phyloP scores from a whole-genome alignment of 1,284 basidiomycete species.

The Ganoderma lingzhi region DNA sequence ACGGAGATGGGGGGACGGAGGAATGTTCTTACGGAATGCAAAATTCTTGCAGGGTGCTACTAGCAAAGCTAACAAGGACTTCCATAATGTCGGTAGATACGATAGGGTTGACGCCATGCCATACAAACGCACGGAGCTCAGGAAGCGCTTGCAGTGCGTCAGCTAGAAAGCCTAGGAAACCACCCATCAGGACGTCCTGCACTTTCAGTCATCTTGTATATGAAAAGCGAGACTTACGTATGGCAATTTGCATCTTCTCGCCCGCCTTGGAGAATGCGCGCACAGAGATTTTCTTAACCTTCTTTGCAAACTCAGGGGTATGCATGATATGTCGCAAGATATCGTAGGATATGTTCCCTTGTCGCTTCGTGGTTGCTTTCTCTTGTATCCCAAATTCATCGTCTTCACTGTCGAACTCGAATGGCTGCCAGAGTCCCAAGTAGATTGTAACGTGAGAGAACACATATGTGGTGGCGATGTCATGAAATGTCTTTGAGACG shows the following conservation, averaged over 20 bases:
- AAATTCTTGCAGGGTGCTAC: background rate
- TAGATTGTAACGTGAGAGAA: slow-evolving; percentile 2
- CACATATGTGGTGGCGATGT: slow-evolving; percentile 1
- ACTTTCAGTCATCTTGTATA: background rate
- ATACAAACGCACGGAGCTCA: slow-evolving; percentile 4
- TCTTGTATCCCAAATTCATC: background rate
- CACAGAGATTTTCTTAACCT: background rate
- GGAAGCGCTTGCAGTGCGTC: slow-evolving; percentile 1
- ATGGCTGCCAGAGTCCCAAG: background rate
- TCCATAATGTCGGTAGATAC: background rate
- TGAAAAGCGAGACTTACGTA: background rate
- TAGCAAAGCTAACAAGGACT: background rate
- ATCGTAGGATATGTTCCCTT: background rate
- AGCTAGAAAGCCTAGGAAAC: background rate
- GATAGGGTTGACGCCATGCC: background rate
- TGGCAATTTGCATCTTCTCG: background rate
- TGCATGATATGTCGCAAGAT: slow-evolving; percentile 6
- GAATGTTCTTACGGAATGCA: background rate
- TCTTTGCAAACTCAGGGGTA: slow-evolving; percentile 8
- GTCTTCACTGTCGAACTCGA: background rate
- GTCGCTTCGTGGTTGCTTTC: background rate
- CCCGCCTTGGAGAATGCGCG: background rate
- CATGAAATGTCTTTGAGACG: slow-evolving; percentile 7
- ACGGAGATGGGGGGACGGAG: too few relatives aligned
- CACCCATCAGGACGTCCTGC: background rate